Base-by-base conservation (phyloP, 345 rosid species). In the Aquilaria sinensis region DNA sequence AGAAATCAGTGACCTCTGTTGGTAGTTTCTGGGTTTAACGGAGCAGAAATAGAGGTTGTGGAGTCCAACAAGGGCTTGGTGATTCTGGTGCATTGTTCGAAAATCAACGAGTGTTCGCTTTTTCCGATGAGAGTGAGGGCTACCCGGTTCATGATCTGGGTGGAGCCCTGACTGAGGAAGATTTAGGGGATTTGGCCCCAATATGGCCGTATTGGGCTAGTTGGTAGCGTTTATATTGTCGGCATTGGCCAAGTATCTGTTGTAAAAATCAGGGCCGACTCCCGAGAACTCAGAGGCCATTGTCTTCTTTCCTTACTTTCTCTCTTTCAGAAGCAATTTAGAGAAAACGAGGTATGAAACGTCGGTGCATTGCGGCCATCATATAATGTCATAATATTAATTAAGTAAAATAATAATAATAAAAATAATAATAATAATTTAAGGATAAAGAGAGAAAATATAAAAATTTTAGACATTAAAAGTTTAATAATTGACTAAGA, bases 241-340 rank as follows among this genome's bases (percentile, higher is more conserved):
- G 53, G 63, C 51, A 60, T 57, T 65, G 58, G 70, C 51, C 49
- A 74, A 66, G 72, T 88, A 78, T 83, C 98, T 84, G 15, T 74
- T 52, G 83, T 74, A 88, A 59, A 78, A 78, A 41, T 88, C 90
- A 56, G 80, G 81, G 0, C 81, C 82, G 33, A 91, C 88, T 48
- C 96, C 89, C 67, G 93, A 60, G 48, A 78, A 90, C 32, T 90
- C 96, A 74, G 97, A 93, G 29, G 95, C 80, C 98, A 93, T 93
- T 37, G 5, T 37, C 60, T 11, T 43, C 51, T 51, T 41, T 10
- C 23, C 51, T 31, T 11, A 3, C 49, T 41, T 56, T 31, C 13
- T 46, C 58, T 53, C 47, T 50, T 58, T 46, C 43, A 43, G 48
- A 55, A 61, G 43, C 49, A 45, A 67, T 56, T 56, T 6, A 49